These are phyloP conservation scores for Rutstroemia sp. DNA, from an alignment of 2,329 filamentous ascomycete species.

Conservation along the genomic window DNA sequence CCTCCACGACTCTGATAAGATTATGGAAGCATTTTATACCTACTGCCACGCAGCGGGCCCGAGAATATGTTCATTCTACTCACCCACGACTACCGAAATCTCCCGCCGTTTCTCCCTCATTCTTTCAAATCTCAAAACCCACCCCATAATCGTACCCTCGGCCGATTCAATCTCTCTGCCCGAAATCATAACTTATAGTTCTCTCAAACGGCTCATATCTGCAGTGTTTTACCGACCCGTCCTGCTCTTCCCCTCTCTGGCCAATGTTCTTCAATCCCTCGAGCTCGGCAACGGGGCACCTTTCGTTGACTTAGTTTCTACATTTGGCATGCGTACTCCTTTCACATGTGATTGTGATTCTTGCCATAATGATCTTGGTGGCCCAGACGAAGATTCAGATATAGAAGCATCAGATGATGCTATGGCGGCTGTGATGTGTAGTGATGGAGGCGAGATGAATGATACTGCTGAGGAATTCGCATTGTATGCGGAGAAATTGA, in stretches of 20 bases:
- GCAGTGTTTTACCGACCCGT: slow-evolving; percentile 26
- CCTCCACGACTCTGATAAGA: slow-evolving; percentile 25
- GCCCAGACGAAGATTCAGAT: slow-evolving; percentile 7
- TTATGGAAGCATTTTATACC: slow-evolving; percentile 24
- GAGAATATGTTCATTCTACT: slow-evolving; percentile 21
- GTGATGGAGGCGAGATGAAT: slow-evolving; percentile 19
- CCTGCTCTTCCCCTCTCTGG: slow-evolving; percentile 24
- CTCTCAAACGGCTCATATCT: slow-evolving; percentile 23
- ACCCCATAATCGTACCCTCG: slow-evolving; percentile 23
- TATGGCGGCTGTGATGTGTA: slow-evolving; percentile 24
- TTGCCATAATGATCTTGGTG: not conserved
- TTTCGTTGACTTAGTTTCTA: slow-evolving; percentile 25
- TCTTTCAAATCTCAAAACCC: slow-evolving; percentile 34
- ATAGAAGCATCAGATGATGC: slow-evolving; percentile 20
- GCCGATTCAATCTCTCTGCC: slow-evolving; percentile 8
- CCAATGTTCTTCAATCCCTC: slow-evolving; percentile 21
- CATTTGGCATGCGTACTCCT: slow-evolving; percentile 10
- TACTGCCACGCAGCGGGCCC: slow-evolving; percentile 31
- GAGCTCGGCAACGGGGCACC: slow-evolving; percentile 36
- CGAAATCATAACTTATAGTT: slow-evolving; percentile 27
- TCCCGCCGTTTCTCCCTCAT: slow-evolving; percentile 27
- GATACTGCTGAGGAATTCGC: slow-evolving; percentile 21
- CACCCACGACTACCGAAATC: slow-evolving; percentile 18
- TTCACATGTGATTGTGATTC: slow-evolving; percentile 8
- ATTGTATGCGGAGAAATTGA: slow-evolving; percentile 18